Evolutionary conservation across 1,284 basidiomycete species (phyloP).

Genomic region (Golubevia pallescens): DNA sequence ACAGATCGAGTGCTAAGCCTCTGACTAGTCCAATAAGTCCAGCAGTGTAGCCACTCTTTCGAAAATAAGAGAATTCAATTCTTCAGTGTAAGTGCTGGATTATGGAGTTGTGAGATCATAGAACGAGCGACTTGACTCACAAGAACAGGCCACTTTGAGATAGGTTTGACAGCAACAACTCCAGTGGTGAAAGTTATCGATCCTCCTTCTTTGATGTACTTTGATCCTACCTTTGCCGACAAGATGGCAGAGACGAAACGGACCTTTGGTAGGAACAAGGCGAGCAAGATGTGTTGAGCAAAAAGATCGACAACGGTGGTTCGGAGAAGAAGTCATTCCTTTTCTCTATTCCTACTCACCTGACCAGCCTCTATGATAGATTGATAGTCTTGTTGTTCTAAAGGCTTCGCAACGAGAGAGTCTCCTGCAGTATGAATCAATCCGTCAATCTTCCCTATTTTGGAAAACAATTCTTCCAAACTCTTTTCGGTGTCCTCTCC

Average conservation of each 20-base stretch:
- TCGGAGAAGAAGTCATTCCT: no score
- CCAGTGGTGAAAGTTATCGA: conserved; percentile 26
- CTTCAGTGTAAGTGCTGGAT: no score
- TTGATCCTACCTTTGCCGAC: conserved; percentile 19
- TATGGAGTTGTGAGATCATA: no score
- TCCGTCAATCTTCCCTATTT: conserved; percentile 28
- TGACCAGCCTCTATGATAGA: conserved; percentile 15
- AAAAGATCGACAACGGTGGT: no score
- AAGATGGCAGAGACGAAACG: conserved; percentile 20
- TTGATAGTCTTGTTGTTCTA: conserved; percentile 16
- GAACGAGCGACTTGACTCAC: no score
- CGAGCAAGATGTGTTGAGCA: conserved; percentile 5
- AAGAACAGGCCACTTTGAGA: no score
- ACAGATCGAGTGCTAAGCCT: conserved; percentile 22
- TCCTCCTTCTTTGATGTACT: conserved; percentile 6
- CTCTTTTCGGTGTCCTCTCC: conserved; percentile 12
- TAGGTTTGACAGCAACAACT: conserved; percentile 18
- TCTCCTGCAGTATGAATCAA: conserved; percentile 33
- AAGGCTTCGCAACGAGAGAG: conserved; percentile 5
- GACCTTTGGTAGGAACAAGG: not conserved
- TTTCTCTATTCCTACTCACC: no score
- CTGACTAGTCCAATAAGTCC: conserved; percentile 18
- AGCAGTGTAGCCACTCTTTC: no score
- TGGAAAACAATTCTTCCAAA: conserved; percentile 16
- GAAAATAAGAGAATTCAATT: no score